Conservation (phyloP, 2,329 filamentous ascomycete genomes). For the Beauveria australis region DNA sequence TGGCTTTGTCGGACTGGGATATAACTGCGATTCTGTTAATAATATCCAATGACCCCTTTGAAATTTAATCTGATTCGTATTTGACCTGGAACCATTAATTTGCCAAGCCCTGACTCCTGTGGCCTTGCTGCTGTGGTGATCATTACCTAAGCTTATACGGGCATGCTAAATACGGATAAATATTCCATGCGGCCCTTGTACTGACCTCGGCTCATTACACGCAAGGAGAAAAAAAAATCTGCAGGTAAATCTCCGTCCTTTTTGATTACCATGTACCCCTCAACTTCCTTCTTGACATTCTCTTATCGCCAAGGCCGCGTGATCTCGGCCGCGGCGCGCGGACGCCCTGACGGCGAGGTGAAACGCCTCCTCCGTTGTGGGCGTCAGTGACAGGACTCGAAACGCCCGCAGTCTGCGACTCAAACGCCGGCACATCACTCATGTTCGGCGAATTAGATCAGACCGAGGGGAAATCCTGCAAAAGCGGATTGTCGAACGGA, state of each 20-base stretch:
- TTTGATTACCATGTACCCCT: too few relatives aligned
- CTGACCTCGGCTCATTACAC: background rate
- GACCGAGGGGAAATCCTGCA: background rate
- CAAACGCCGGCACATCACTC: background rate
- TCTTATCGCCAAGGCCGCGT: background rate
- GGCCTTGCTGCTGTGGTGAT: too few relatives aligned
- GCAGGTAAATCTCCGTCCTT: too few relatives aligned
- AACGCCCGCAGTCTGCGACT: background rate
- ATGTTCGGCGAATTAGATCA: background rate
- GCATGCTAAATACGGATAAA: too few relatives aligned
- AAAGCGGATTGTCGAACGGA: background rate
- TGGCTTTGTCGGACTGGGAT: background rate
- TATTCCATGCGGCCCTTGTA: background rate
- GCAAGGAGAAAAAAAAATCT: background rate
- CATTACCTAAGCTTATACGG: background rate
- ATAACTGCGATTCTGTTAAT: background rate
- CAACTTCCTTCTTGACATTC: background rate
- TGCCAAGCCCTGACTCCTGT: too few relatives aligned
- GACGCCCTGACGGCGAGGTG: slow-evolving; percentile 2
- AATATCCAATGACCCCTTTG: background rate
- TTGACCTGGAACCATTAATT: too few relatives aligned
- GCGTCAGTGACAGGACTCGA: background rate
- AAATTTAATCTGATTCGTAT: background rate
- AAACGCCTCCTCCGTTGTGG: slow-evolving; percentile 5
- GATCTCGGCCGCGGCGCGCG: background rate